phyloP scores from a whole-genome alignment of 192 early-diverging fungal species.

The Backusella tarrabulga region DNA sequence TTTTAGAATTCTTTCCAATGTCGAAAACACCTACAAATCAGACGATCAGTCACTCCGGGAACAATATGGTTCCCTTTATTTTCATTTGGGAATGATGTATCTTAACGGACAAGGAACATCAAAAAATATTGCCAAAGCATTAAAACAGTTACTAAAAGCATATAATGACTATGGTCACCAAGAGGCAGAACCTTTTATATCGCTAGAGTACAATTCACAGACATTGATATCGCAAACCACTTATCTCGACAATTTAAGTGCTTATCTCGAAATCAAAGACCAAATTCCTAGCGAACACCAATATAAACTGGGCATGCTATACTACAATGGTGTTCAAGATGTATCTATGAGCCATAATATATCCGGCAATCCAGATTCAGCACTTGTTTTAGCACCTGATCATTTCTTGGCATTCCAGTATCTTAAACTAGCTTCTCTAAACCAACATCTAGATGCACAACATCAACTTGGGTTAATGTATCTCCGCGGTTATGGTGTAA shows the following conservation, averaged over 20 bases:
- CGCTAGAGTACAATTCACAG: not conserved
- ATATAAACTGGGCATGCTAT: not conserved
- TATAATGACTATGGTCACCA: not conserved
- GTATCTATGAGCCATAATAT: too few relatives aligned
- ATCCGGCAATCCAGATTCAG: too few relatives aligned
- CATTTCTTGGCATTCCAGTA: too few relatives aligned
- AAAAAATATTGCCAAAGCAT: not conserved
- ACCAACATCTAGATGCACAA: too few relatives aligned
- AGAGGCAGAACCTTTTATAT: not conserved
- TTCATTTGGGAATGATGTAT: not conserved
- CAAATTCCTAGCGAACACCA: not conserved
- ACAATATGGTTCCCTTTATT: not conserved
- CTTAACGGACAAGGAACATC: not conserved
- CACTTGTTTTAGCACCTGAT: too few relatives aligned
- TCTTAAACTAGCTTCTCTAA: too few relatives aligned
- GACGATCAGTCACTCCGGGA: too few relatives aligned
- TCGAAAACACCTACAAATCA: not conserved
- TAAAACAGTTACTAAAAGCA: not conserved
- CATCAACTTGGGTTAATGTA: too few relatives aligned
- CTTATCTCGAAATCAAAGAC: not conserved
- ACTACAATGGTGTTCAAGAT: not conserved
- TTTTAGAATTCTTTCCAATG: not conserved
- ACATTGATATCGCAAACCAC: not conserved
- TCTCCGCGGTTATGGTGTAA: too few relatives aligned
- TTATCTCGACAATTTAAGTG: not conserved